Evolutionary conservation across 768 basidiomycete genomes (phyloP).

Genomic region (Amyloporia xantha): DNA sequence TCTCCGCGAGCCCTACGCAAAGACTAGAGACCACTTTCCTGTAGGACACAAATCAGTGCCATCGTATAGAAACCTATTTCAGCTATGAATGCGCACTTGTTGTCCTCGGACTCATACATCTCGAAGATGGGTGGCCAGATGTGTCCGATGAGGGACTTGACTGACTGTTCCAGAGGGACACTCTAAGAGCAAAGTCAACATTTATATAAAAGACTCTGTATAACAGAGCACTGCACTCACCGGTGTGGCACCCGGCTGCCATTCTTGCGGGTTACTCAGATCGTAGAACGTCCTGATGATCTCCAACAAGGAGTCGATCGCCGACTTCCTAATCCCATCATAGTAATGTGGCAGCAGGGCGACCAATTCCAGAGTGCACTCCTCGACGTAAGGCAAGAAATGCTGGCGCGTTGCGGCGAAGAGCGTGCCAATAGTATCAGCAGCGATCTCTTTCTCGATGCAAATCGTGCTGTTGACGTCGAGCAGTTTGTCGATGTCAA

Average conservation of each 20-base stretch:
- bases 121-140: constrained; percentile 71
- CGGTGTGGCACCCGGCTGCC: constrained; percentile 65
- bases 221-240: constrained; percentile 36
- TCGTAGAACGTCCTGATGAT: constrained; percentile 91
- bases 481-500: constrained; percentile 81
- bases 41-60: constrained; percentile 21
- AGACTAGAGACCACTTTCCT: constrained; percentile 86
- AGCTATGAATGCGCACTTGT: constrained; percentile 55
- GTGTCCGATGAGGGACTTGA: constrained; percentile 75
- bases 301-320: constrained; percentile 81
- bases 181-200: constrained; percentile 1
- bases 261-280: constrained; percentile 73
- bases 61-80: constrained; percentile 9
- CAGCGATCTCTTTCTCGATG: constrained; percentile 98
- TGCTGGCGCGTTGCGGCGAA: constrained; percentile 75
- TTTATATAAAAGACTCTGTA: not conserved
- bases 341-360: constrained; percentile 85
- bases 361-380: constrained; percentile 71
- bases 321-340: constrained; percentile 94
- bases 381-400: constrained; percentile 90
- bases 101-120: constrained; percentile 91
- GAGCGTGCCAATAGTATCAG: constrained; percentile 89
- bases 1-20: constrained; percentile 85
- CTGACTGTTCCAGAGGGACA: constrained; percentile 52
- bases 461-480: constrained; percentile 95